Evolutionary conservation across 805 yeast genomes (phyloP).

Genomic region (Hanseniaspora lindneri): DNA sequence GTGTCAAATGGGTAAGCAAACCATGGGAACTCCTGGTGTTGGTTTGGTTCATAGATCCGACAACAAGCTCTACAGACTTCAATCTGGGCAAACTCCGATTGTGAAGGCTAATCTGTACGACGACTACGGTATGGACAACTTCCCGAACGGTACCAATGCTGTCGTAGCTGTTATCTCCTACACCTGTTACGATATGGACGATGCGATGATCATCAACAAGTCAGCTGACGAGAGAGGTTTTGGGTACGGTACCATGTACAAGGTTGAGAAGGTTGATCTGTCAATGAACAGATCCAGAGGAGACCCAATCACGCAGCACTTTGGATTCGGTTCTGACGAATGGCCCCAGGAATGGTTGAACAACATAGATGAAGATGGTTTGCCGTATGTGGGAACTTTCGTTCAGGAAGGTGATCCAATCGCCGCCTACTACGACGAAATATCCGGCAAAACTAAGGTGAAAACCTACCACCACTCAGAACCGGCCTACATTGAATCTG

Average conservation of each 20-base stretch:
- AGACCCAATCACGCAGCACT: conserved; percentile 87
- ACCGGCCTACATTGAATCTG: conserved; percentile 91
- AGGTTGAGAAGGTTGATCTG: conserved; percentile 84
- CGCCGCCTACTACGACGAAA: conserved; percentile 84
- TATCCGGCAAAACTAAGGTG: conserved; percentile 77
- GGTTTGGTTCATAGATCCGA: conserved; percentile 86
- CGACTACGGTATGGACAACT: conserved; percentile 94
- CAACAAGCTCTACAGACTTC: conserved; percentile 84
- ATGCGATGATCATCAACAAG: conserved; percentile 96
- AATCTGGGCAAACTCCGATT: conserved; percentile 93
- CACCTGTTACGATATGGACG: conserved; percentile 99
- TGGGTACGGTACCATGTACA: conserved; percentile 92
- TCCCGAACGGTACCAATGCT: conserved; percentile 97
- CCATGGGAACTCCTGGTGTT: conserved; percentile 99
- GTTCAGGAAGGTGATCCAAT: conserved; percentile 95
- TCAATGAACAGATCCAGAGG: conserved; percentile 69
- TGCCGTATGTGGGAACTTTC: conserved; percentile 76
- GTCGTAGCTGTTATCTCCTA: conserved; percentile 97
- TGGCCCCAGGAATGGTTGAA: conserved; percentile 90
- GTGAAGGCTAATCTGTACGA: conserved; percentile 89
- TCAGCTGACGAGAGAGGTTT: conserved; percentile 97
- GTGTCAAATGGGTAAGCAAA: conserved; percentile 99
- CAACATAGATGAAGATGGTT: conserved; percentile 80
- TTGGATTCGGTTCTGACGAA: conserved; percentile 85
- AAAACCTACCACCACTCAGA: conserved; percentile 90